These are phyloP conservation scores for Trichophyton verrucosum DNA, from an alignment of 2,329 filamentous ascomycete species.

Conservation along the genomic window DNA sequence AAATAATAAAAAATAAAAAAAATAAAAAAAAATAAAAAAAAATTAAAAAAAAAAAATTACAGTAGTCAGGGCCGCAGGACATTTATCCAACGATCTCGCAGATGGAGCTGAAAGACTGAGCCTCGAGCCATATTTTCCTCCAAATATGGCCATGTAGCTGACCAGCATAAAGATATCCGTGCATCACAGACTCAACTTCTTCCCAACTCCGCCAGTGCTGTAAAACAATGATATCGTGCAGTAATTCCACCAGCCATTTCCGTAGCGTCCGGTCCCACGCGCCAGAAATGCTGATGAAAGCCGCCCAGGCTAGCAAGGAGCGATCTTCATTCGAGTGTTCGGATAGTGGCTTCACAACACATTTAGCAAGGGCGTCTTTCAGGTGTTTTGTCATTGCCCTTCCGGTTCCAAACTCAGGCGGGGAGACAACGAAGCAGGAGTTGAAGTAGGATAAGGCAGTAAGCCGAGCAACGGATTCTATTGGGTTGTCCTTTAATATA, in stretches of 20 bases:
- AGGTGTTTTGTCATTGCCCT: slow-evolving; percentile 24
- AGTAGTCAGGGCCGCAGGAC: background rate
- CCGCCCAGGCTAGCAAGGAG: slow-evolving; percentile 22
- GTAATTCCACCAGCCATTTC: slow-evolving; percentile 22
- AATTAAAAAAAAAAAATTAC: too few relatives aligned
- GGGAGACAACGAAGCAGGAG: slow-evolving; percentile 23
- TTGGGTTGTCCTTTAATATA: slow-evolving; percentile 11
- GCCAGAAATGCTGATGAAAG: slow-evolving; percentile 25
- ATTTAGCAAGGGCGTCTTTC: slow-evolving; percentile 16
- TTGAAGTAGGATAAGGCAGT: slow-evolving; percentile 24
- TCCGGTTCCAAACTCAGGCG: slow-evolving; percentile 23
- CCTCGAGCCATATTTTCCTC: slow-evolving; percentile 23
- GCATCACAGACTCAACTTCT: slow-evolving; percentile 18
- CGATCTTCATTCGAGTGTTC: slow-evolving; percentile 14
- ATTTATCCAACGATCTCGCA: slow-evolving; percentile 4
- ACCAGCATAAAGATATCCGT: slow-evolving; percentile 21
- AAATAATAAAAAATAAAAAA: too few relatives aligned
- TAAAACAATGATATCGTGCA: slow-evolving; percentile 18
- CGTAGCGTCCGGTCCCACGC: slow-evolving; percentile 20
- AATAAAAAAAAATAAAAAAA: too few relatives aligned
- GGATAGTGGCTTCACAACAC: slow-evolving; percentile 12
- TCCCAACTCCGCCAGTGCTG: slow-evolving; percentile 23
- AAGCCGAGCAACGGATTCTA: slow-evolving; percentile 23
- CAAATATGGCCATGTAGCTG: slow-evolving; percentile 18
- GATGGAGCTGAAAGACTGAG: slow-evolving; percentile 11